Evolutionary conservation across 768 basidiomycete genomes (phyloP), one percentile per base, ranked within the genome.

Genomic region (Exidia glandulosa): DNA sequence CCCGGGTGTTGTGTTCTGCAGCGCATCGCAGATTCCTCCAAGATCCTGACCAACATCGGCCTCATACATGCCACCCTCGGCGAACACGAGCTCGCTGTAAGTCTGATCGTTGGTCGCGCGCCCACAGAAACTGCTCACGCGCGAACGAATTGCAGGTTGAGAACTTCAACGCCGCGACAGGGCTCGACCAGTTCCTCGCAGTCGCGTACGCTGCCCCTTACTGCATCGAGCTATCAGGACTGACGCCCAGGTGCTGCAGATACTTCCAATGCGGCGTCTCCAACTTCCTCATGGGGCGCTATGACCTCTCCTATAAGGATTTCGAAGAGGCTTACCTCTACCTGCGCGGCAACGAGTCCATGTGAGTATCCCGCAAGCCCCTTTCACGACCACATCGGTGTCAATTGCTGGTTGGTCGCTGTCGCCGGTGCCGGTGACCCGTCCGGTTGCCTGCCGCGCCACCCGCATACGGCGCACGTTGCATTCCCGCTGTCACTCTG

Each of bases 241-340:
- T 37, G 47, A 59, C 57, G 31, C 30, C 61, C 58, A 55, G 56
- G 45, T 23, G n/a, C 19, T 57, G 50, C 41, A 89, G 88, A 33
- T 86, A 92, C 71, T 92, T 92, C 68, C 90, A 94, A 71, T 88
- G 84, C 61, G 93, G 93, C 30, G 93, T 95, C 7, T 92, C 90
- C 60, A 88, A 92, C 68, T 95, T 94, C 66, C 77, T 96, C 56
- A 78, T 96, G 25, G 79, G 76, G 27, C 81, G 84, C 19, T 95
- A 86, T 68, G 85, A 90, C 30, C 70, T 80, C 37, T 89, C 94
- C 1, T 76, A 78, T 69, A 79, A 81, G 55, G 88, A 94, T 67
- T 96, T 97, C 63, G 89, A 92, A 60, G 86, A 88, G 59, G 90
- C 94, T 0, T 74, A 85, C 57, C 75, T 86, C 45, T 86, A 92